phyloP scores from a whole-genome alignment of 306 rosid genomes.

The Lupinus albus region DNA sequence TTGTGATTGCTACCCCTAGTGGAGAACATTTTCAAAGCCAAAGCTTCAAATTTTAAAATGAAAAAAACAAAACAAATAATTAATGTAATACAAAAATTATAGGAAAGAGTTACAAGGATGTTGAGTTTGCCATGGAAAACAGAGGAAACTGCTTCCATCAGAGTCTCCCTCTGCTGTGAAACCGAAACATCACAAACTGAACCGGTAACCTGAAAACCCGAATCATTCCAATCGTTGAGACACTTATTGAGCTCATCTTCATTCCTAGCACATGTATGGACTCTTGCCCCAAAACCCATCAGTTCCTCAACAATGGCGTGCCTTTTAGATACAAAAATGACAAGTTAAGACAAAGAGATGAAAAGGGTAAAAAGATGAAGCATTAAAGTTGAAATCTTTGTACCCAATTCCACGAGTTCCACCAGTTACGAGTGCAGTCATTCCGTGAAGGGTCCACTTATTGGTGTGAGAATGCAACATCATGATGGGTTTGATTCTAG shows the following conservation, averaged over 20 bases:
- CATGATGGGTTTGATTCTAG: conserved; percentile 25
- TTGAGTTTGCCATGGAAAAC: conserved; percentile 70
- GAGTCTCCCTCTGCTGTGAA: conserved; percentile 56
- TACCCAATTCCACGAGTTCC: conserved; percentile 88
- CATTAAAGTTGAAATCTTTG: background rate
- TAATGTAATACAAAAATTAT: background rate
- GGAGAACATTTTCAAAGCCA: too few relatives aligned
- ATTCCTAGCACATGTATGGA: conserved; percentile 73
- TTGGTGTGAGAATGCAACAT: conserved; percentile 22
- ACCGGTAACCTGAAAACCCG: conserved; percentile 63
- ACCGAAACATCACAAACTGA: conserved; percentile 70
- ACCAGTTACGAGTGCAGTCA: conserved; percentile 75
- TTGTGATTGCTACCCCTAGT: too few relatives aligned
- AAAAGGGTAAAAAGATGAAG: conserved; percentile 28
- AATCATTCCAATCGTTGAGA: conserved; percentile 59
- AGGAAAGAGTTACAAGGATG: conserved; percentile 65
- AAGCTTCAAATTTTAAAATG: too few relatives aligned
- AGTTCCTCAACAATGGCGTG: conserved; percentile 77
- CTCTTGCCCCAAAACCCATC: conserved; percentile 73
- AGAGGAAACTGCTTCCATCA: conserved; percentile 62
- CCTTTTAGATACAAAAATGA: conserved; percentile 43
- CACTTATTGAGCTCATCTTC: conserved; percentile 50
- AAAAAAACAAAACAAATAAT: too few relatives aligned
- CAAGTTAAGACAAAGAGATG: conserved; percentile 6
- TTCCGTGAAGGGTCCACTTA: conserved; percentile 67